Evolutionary conservation across 345 rosid genomes (phyloP), one percentile per base, ranked within the genome.

Genomic region (Salix dunnii): DNA sequence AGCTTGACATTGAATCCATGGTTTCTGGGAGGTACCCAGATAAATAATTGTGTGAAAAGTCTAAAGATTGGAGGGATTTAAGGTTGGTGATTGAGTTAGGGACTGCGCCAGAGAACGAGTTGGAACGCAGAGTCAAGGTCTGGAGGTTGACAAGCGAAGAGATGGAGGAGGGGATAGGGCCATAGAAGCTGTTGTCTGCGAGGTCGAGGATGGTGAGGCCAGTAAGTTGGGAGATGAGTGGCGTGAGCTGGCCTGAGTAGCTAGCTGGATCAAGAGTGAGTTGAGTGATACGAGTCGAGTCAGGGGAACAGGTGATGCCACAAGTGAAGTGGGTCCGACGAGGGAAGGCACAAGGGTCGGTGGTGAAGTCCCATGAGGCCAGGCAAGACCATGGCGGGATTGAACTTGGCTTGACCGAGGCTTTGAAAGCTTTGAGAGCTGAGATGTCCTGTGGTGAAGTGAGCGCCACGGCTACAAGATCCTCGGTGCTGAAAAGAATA

Each of bases 231-330:
- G 97, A 91, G 53, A 92, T 38, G 70, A 90, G 85, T 0, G 97
- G 97, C 38, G 85, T 86, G 81, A 95, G 88, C 51, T 67, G 81
- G 72, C 97, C 97, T 6, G 96, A 86, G 85, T 95, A 95, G 27
- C 93, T 93, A 21, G 84, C 90, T 5, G 99, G 86, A 77, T 95
- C 97, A 21, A 95, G 92, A 61, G 97, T 89, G 83, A 95, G 85
- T 74, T 88, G 76, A 51, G 86, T 87, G 81, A 89, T 84, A 2
- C 90, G 87, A n/a, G 77, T 67, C 23, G 81, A 67, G 87, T 88
- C 94, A 21, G 87, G 10, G 0, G 90, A 89, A 76, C 94, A 91
- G 35, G 83, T 83, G 70, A 91, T n/a, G 65, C 89, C 92, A 35
- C 94, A 91, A 67, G 51, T 83, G 87, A 91, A 91, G 77, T 86